A percentile compares a stretch with the other conserved stretches of the same genome.
phyloP scores from a whole-genome alignment of 129 eudicot genomes.

The Saposhnikovia divaricata region DNA sequence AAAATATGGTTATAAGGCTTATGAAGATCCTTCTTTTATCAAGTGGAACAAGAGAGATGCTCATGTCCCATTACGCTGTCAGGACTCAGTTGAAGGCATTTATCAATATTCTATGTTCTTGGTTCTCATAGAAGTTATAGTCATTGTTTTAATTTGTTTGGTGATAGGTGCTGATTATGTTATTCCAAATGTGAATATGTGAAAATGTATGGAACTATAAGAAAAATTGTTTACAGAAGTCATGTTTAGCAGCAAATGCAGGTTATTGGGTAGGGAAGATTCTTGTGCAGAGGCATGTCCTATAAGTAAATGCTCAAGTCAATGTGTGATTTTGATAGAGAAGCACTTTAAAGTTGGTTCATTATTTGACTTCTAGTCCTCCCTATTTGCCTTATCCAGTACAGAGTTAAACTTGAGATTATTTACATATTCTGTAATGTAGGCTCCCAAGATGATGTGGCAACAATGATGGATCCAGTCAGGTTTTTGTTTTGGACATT shows the following conservation, averaged over 20 bases:
- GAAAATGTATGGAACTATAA: neutral
- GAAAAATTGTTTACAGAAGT: neutral
- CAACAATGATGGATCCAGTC: neutral
- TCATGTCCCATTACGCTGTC: slow-evolving; percentile 86
- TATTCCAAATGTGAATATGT: neutral
- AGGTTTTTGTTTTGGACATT: neutral
- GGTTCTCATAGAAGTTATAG: neutral
- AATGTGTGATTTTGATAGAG: neutral
- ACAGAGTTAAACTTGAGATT: neutral
- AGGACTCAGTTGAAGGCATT: slow-evolving; percentile 84
- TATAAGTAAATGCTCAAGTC: neutral
- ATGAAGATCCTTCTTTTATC: slow-evolving; percentile 87
- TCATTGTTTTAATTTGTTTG: neutral
- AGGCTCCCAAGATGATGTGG: neutral
- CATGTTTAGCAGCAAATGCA: neutral
- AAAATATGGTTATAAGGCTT: slow-evolving; percentile 43
- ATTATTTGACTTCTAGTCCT: neutral
- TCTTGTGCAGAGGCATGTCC: neutral
- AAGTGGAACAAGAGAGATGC: slow-evolving; percentile 98
- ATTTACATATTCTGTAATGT: neutral
- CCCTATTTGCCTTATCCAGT: neutral
- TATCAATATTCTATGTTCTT: neutral
- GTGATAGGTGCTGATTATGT: neutral
- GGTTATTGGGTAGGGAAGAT: neutral
- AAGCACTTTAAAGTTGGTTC: neutral